Evolutionary conservation across 441 rosid genomes (phyloP).

Genomic region (Adansonia grandidieri): DNA sequence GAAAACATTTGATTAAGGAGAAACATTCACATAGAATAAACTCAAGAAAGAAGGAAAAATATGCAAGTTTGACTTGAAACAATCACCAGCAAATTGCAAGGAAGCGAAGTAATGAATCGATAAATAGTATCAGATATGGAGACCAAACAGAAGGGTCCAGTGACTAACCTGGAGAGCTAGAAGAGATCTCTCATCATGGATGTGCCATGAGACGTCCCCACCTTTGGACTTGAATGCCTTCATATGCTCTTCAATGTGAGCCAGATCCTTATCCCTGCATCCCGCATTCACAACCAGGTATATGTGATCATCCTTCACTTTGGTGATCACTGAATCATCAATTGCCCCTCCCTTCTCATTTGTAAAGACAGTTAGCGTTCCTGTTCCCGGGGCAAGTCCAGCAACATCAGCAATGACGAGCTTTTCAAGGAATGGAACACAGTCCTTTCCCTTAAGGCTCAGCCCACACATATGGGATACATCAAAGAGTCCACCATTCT

Average conservation of each 20-base stretch:
- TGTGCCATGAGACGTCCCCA: constrained; percentile 93
- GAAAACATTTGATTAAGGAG: constrained; percentile 1
- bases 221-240: constrained; percentile 88
- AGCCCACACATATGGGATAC: constrained; percentile 98
- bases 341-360: constrained; percentile 96
- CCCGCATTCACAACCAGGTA: constrained; percentile 98
- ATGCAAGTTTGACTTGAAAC: neutral
- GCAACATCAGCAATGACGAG: constrained; percentile 93
- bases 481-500: constrained; percentile 86
- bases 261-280: constrained; percentile 96
- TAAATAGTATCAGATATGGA: neutral
- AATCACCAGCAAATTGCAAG: constrained; percentile 3
- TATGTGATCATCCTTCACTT: constrained; percentile 76
- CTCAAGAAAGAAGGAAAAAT: neutral
- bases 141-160: neutral
- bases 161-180: constrained; percentile 85
- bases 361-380: constrained; percentile 88
- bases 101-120: constrained; percentile 9
- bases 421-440: constrained; percentile 83
- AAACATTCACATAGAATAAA: neutral
- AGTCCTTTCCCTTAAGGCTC: constrained; percentile 91
- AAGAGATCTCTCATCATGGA: constrained; percentile 97
- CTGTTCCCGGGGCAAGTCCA: constrained; percentile 76
- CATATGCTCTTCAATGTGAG: constrained; percentile 95
- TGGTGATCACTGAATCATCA: constrained; percentile 93